Evolutionary conservation across 768 basidiomycete genomes (phyloP), one percentile per base, ranked within the genome.

Genomic region (Termitomyces sp.): DNA sequence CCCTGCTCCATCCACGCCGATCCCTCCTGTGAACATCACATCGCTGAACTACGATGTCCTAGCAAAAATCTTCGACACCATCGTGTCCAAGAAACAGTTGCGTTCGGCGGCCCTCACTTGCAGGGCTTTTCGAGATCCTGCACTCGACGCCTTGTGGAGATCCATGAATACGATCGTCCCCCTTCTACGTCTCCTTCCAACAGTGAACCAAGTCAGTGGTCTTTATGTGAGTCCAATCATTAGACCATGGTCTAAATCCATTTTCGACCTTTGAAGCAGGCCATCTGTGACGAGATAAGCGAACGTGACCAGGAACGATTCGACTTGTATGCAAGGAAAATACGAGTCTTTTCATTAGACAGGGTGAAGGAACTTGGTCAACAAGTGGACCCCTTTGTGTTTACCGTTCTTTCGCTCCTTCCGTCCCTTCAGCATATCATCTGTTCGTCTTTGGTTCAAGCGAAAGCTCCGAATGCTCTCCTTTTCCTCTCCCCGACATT

Each of bases 141-240:
- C 61, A 3, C 52, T 57, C 7, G 54, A 62, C 33, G 50, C 33
- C 2, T 37, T 62, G 23, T 62, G 59, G 61, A 44, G 35, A 33
- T 48, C 41, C 15, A 35, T 61, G 30, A 10, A 59, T 28, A 38
- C 43, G 3, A 41, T 52, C 5, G 9, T 52, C 19, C 50, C 50
- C 3, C 50, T 52, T 17, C n/a, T 52, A 41, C 40, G 14, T 9
- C 50, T 52, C 42, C 41, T 52, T 2, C 40, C 50, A 30, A 30
- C 50, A 19, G 40, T 52, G 3, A 28, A 52, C 2, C 8, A 1
- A 1, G 6, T 33, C 11, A 48, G 21, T 21, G 31, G 19, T 8
- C 7, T 50, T 10, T 23, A 37, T 23, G 42, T 42, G 19, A 15
- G 51, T 43, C 4, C 10, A 31, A 10, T 31, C 5, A 48, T 33